phyloP scores from a whole-genome alignment of 768 basidiomycete species.

The Panaeolus papilionaceus region DNA sequence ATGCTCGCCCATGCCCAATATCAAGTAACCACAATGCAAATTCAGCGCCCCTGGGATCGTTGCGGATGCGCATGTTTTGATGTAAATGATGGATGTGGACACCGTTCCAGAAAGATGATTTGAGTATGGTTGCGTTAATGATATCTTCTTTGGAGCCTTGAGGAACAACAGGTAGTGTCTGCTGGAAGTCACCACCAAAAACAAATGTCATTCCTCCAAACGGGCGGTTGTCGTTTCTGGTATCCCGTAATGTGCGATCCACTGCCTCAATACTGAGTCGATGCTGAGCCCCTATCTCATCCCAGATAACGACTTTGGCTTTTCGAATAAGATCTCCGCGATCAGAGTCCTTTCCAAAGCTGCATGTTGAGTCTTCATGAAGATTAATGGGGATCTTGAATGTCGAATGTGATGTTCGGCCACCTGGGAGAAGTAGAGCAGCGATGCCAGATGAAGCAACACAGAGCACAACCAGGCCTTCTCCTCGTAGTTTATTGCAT shows the following conservation, averaged over 20 bases:
- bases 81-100: constrained; percentile 36
- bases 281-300: constrained; percentile 50
- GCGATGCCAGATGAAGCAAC: constrained; percentile 56
- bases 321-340: constrained; percentile 38
- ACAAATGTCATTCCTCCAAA: constrained; percentile 54
- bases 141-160: constrained; percentile 37
- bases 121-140: constrained; percentile 38
- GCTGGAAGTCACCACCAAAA: constrained; percentile 57
- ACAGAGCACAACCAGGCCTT: constrained; percentile 47
- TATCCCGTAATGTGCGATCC: constrained; percentile 43
- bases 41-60: constrained; percentile 27
- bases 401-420: constrained; percentile 51
- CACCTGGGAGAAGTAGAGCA: constrained; percentile 27
- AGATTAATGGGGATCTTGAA: constrained; percentile 54
- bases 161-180: constrained; percentile 50
- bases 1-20: constrained; percentile 39
- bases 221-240: constrained; percentile 30
- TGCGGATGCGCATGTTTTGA: constrained; percentile 46
- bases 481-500: constrained; percentile 33
- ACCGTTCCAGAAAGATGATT: constrained; percentile 42
- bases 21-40: constrained; percentile 46
- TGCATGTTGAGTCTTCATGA: constrained; percentile 35
- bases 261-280: constrained; percentile 42
- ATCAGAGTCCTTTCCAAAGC: constrained; percentile 34
- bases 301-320: constrained; percentile 49